These are phyloP conservation scores for Volvox africanus DNA, from an alignment of 139 green algal genomes.

Conservation along the genomic window DNA sequence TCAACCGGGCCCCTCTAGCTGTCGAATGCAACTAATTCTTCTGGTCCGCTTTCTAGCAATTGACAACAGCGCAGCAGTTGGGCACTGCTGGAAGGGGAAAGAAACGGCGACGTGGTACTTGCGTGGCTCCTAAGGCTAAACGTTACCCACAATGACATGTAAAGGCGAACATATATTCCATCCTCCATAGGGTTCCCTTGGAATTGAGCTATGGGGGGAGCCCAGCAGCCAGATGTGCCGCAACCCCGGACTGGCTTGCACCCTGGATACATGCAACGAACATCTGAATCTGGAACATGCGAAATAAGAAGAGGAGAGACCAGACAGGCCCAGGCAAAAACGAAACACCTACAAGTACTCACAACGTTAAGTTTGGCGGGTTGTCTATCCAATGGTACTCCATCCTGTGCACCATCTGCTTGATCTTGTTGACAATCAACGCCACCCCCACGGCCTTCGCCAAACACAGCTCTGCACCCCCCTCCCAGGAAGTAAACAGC, in stretches of 20 bases:
- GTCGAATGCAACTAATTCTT: too few species aligned
- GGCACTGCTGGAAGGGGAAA: not conserved
- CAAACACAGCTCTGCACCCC: not conserved
- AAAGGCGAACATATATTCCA: not conserved
- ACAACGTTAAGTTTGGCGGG: not conserved
- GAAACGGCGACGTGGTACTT: not conserved
- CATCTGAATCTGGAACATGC: not conserved
- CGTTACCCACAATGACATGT: not conserved
- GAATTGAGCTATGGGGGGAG: too few species aligned
- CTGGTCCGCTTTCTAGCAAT: not conserved
- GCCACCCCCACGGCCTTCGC: not conserved
- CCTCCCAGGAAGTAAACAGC: not conserved
- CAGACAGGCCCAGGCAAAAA: too few species aligned
- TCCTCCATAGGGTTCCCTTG: not conserved
- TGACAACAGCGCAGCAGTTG: not conserved
- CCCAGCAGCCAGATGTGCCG: not conserved
- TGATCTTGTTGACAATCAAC: not conserved
- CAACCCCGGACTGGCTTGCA: not conserved
- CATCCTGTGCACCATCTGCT: conserved; percentile 3
- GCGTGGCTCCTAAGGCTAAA: not conserved
- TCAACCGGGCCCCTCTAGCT: too few species aligned
- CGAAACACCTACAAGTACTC: too few species aligned
- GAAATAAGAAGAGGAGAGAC: too few species aligned
- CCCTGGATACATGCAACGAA: not conserved
- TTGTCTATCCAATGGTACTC: not conserved